Evolutionary conservation across 192 early-diverging fungal genomes (phyloP), one percentile per base, ranked within the genome.

Genomic region (Rhizophlyctis rosea): DNA sequence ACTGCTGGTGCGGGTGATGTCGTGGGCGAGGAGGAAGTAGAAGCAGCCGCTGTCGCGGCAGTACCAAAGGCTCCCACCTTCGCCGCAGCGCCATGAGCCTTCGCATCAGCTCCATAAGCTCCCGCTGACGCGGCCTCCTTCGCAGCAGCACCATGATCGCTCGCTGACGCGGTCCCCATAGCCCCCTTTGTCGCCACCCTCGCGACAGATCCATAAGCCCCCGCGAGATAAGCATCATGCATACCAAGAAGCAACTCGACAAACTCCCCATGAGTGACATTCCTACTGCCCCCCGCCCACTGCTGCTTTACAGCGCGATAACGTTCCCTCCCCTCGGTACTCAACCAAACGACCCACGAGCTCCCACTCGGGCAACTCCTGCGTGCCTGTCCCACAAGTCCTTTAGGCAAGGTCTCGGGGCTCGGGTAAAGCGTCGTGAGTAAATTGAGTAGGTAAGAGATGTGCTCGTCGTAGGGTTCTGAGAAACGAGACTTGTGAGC

Each of bases 211-310:
- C n/a, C n/a, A n/a, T n/a, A n/a, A n/a, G n/a, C n/a, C n/a, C n/a
- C n/a, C n/a, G n/a, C 52, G 27, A 18, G 27, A 54, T 25, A 1
- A 25, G 18, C 59, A 21, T 61, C 61, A 2, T 56, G 23, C 44
- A 65, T n/a, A 2, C 28, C 27, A 32, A 65, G 51, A 9, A 65
- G 34, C 13, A 65, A 11, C 3, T 55, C 52, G 13, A 65, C 54
- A 28, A 65, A 58, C 33, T 57, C 63, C 7, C 54, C 54, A 44
- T 65, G 63, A 16, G 63, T 65, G 18, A 65, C 11, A 16, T 65
- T 35, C n/a, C n/a, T n/a, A n/a, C n/a, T n/a, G 18, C 21, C 36
- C 23, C 25, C 52, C 18, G 28, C n/a, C 34, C 25, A 1, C n/a
- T 23, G 32, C 14, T 18, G 14, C 54, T 65, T 65, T 27, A 21